A percentile compares a stretch with the other conserved stretches of the same genome.
phyloP scores from a whole-genome alignment of 1,284 basidiomycete genomes.

The Xerocomus minutiporus region DNA sequence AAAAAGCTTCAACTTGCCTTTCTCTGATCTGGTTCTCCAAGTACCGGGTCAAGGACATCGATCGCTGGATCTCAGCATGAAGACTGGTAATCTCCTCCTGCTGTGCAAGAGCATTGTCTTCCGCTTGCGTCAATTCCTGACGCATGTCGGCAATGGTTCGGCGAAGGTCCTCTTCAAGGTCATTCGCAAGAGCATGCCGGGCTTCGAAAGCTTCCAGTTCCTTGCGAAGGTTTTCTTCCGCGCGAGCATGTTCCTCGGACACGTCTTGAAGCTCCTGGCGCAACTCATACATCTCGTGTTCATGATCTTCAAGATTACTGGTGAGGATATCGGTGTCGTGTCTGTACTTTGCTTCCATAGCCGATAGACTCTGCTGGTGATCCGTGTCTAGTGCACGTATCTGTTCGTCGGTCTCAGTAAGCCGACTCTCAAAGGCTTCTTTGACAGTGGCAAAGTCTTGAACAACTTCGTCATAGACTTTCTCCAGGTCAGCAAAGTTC shows the following conservation, averaged over 20 bases:
- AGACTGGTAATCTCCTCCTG: constrained; percentile 52
- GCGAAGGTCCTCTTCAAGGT: constrained; percentile 25
- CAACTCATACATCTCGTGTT: constrained; percentile 24
- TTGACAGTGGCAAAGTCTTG: constrained; percentile 21
- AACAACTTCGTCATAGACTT: constrained; percentile 20
- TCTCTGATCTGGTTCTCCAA: constrained; percentile 60
- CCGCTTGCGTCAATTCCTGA: constrained; percentile 20
- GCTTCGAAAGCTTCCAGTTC: constrained; percentile 24
- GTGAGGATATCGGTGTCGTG: constrained; percentile 20
- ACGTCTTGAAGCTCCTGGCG: constrained; percentile 36
- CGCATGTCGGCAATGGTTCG: constrained; percentile 16
- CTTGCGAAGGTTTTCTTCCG: constrained; percentile 17
- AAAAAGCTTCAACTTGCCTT: constrained; percentile 37
- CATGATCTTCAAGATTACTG: constrained; percentile 24
- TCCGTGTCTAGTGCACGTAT: constrained; percentile 22
- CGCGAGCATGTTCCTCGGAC: constrained; percentile 28
- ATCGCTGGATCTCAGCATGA: constrained; percentile 60
- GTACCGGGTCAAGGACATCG: constrained; percentile 52
- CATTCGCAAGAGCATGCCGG: constrained; percentile 7
- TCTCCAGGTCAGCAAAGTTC: constrained; percentile 23
- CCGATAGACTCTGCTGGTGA: constrained; percentile 15
- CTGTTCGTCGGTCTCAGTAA: constrained; percentile 21
- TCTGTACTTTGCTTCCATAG: constrained; percentile 17
- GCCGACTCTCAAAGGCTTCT: constrained; percentile 18
- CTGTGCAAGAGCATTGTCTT: constrained; percentile 28